Evolutionary conservation across 805 yeast species (phyloP), one percentile per base, ranked within the genome.

Genomic region (Candida sonorensis): DNA sequence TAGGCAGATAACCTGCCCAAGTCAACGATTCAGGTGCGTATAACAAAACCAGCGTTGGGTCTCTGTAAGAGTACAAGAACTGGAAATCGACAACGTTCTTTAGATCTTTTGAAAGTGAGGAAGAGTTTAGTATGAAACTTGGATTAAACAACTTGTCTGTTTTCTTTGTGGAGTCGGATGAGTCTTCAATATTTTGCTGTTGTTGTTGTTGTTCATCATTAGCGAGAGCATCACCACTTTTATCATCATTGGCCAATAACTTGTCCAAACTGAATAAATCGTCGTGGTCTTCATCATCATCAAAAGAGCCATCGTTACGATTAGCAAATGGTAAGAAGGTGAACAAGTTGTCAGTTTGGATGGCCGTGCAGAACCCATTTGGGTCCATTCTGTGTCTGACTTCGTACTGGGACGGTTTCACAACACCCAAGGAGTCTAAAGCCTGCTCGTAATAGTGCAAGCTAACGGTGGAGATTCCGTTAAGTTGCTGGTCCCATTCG

Each of bases 361-460:
- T 64, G 40, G 75, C 67, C 4, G 75, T 67, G 48, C 79, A 72
- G 7, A 71, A 58, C 17, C 64, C 62, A 31, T 64, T 67, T 1
- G 94, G 84, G 36, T 83, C 95, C 0, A 73, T 62, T 16, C 75
- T 57, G 36, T 82, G 64, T 7, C 60, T 58, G 1, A 82, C 59
- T 5, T 57, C 53, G 32, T 61, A 40, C 45, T 46, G 48, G 10
- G 49, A 44, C 16, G 55, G 44, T 15, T 57, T 57, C 33, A 67
- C 75, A 29, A 67, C 60, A 2, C 77, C 67, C 9, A 66, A 47
- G 21, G 67, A 62, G 26, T 68, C 69, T 31, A 86, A 62, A 17
- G 74, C 73, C 27, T 75, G 72, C 46, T 90, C 97, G 55, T 88
- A 92, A 52, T 72, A 86, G 59, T 92, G 98, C 31, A 92, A 61